Evolutionary conservation across 1,139 yeast species (phyloP).

Genomic region (Candida buenavistaensis): DNA sequence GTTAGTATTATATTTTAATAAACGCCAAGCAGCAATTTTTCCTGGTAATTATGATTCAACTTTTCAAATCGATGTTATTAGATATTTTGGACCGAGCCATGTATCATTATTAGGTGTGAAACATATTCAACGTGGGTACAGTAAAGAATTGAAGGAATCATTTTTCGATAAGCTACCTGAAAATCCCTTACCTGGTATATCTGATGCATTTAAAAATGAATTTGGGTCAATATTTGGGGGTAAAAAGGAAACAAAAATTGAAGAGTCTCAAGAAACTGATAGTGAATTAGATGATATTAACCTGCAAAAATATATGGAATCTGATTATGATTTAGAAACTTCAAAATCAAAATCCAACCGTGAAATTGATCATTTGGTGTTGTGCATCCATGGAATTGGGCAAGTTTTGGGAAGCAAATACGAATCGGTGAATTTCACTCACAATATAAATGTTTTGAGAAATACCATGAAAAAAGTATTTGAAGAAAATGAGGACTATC

Average conservation of each 20-base stretch:
- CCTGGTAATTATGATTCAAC: conserved; percentile 34
- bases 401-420: conserved; percentile 80
- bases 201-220: conserved; percentile 36
- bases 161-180: conserved; percentile 30
- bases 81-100: conserved; percentile 36
- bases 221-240: conserved; percentile 21
- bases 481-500: conserved; percentile 43
- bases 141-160: conserved; percentile 28
- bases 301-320: conserved; percentile 49
- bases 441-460: conserved; percentile 74
- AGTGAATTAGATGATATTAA: conserved; percentile 22
- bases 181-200: conserved; percentile 28
- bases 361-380: conserved; percentile 72
- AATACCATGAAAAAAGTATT: conserved; percentile 61
- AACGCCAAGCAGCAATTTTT: conserved; percentile 36
- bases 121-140: conserved; percentile 40
- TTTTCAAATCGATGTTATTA: conserved; percentile 39
- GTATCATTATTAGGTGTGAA: conserved; percentile 36
- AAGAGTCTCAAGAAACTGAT: conserved; percentile 10
- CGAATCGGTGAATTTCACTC: conserved; percentile 83
- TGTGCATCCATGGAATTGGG: conserved; percentile 94
- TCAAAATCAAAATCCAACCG: conserved; percentile 40
- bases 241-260: too few species aligned
- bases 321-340: conserved; percentile 49
- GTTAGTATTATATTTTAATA: conserved; percentile 34